Evolutionary conservation across 192 early-diverging fungal species (phyloP), one percentile per base, ranked within the genome.

Genomic region (Coemansia sp.): DNA sequence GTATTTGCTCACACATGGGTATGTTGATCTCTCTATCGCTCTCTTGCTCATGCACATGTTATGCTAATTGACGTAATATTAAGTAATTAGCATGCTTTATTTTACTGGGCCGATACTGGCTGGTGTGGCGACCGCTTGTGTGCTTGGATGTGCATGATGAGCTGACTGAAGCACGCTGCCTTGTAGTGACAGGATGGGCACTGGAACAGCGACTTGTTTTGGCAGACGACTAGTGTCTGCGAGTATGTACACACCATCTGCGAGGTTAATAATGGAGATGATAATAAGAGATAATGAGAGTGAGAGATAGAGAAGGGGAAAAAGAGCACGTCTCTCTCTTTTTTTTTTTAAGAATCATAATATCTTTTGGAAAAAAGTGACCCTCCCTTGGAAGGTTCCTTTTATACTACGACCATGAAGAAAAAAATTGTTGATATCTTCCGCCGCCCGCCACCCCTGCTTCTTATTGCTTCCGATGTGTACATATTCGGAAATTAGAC

Each of bases 101-200:
- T 46, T 19, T 19, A 46, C 45, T 46, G 45, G 6, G 45, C 45
- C 11, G 21, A 55, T 4, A 55, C 27, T 31, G 21, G 27, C 27
- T 55, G 51, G 27, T 29, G 6, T 25, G 27, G 51, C 5, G 15
- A 9, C 17, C 57, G 57, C 45, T 74, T 74, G 58, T 75, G 73
- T 14, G 5, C 63, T 17, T 62, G 67, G 31, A 75, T 60, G 11
- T 75, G 67, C 1, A 75, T 42, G 11, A 69, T 9, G 5, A 69
- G 67, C 46, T 75, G 67, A 38, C 63, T 65, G 21, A 66, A 51
- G 58, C 66, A 65, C 11, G 11, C 31, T 23, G 73, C 73, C 25
- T 9, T 65, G 41, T 59, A 75, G 5, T 42, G 51, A 34, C 67
- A 74, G 11, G 66, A 14, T 0, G 67, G 66, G 21, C 66, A 68